Conservation (phyloP, 495 filamentous ascomycete genomes). For the Aspergillus panamensis region DNA sequence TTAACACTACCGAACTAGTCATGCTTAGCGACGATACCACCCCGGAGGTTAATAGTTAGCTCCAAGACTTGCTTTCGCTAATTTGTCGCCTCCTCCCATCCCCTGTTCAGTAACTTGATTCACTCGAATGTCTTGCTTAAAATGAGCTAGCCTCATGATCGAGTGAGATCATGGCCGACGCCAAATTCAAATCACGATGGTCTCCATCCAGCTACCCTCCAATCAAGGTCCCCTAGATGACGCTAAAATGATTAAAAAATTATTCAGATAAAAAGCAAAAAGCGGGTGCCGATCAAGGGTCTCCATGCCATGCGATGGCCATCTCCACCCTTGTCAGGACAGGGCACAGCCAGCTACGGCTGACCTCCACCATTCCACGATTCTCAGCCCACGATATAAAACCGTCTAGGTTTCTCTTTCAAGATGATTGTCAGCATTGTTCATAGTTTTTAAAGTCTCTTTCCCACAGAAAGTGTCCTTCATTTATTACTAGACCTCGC, state of each 20-base stretch:
- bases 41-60: slow-evolving; percentile 13
- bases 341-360: slow-evolving; percentile 1
- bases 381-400: slow-evolving; percentile 19
- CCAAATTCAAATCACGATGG: slow-evolving; percentile 25
- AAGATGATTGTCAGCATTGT: slow-evolving; percentile 6
- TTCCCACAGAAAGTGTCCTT: slow-evolving; percentile 8
- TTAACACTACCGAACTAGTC: background rate
- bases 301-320: slow-evolving; percentile 20
- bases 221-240: slow-evolving; percentile 2
- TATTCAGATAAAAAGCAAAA: slow-evolving; percentile 14
- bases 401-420: slow-evolving; percentile 19
- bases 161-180: slow-evolving; percentile 21
- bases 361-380: slow-evolving; percentile 14
- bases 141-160: slow-evolving; percentile 4
- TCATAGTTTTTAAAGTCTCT: slow-evolving; percentile 3
- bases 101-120: background rate
- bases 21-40: background rate
- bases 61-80: background rate
- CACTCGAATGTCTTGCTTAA: slow-evolving; percentile 6
- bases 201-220: slow-evolving; percentile 4
- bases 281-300: slow-evolving; percentile 10
- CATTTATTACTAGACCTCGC: background rate
- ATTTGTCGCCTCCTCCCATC: background rate
- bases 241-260: slow-evolving; percentile 5
- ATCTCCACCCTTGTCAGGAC: slow-evolving; percentile 10